Percentiles rank a stretch among this genome's conserved stretches.
phyloP scores from a whole-genome alignment of 345 rosid species.

The Psidium friedrichsthalianum region DNA sequence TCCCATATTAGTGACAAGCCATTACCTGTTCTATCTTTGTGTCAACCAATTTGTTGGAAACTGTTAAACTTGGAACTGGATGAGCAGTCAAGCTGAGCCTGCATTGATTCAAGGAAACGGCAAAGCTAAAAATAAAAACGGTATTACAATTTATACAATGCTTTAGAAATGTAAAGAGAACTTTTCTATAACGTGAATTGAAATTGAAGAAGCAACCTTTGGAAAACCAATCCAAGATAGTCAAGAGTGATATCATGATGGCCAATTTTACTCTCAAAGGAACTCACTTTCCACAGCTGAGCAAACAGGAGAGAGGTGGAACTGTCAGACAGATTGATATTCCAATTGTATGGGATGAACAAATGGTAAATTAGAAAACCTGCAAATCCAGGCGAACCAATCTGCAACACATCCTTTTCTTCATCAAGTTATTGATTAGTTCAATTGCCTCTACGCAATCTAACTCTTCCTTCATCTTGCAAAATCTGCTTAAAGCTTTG shows the following conservation, averaged over 20 bases:
- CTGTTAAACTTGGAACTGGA: constrained; percentile 24
- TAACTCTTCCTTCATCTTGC: constrained; percentile 38
- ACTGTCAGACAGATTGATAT: neutral
- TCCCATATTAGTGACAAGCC: neutral
- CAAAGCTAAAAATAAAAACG: neutral
- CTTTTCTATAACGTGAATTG: neutral
- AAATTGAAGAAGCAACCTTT: constrained; percentile 44
- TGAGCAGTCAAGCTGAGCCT: constrained; percentile 41
- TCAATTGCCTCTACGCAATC: constrained; percentile 24
- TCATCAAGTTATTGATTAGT: constrained; percentile 30
- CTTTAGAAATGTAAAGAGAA: neutral
- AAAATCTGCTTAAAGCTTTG: constrained; percentile 19
- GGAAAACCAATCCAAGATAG: constrained; percentile 52
- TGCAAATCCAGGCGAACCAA: constrained; percentile 42
- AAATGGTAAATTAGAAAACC: constrained; percentile 27
- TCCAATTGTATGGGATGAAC: neutral
- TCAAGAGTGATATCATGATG: constrained; percentile 42
- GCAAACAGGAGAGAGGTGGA: constrained; percentile 9
- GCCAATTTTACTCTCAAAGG: constrained; percentile 28
- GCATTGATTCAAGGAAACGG: constrained; percentile 10
- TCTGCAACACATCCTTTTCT: constrained; percentile 45
- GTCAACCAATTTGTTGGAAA: constrained; percentile 42
- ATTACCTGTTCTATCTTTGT: constrained; percentile 37
- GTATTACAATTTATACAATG: neutral
- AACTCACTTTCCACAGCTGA: constrained; percentile 64